Base-by-base conservation (phyloP, 805 yeast genomes). In the Candida fluviatilis region DNA sequence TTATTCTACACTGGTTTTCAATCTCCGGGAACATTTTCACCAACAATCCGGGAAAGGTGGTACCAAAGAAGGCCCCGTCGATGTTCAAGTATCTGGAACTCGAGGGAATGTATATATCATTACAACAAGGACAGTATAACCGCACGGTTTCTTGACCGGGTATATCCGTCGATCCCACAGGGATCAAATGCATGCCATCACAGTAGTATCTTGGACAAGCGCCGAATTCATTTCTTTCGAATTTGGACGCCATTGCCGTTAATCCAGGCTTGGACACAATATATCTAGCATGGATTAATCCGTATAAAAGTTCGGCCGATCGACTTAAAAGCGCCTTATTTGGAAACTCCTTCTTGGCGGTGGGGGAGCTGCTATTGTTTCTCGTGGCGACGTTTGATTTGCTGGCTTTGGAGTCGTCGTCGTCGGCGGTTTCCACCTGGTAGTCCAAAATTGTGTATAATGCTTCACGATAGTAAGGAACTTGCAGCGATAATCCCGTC, bases 1-100 rank as follows among this genome's bases (percentile, higher is more conserved):
- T 71, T 41, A 76, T 69, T 40, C 73, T 71, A 48, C 87, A 81
- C 52, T 84, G 88, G 50, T 78, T 77, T 55, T 84, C 95, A 36
- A 89, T 77, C 47, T 88, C 97, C n/a, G 93, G 88, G 64, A 83
- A 89, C 75, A 86, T 84, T 56, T 89, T 85, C 43, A 93, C 78
- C 52, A 93, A 84, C 49, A 93, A 74, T 2, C 96, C 97, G 1
- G 96, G 93, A 65, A 93, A 93, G 25, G 95, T 82, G 0, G 98
- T 88, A 4, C 99, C 98, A 67, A 95, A 93, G 54, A 84, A 93
- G 1, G 98, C 96, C 4, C 99, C 99, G 61, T 93, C 99, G 31
- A 93, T 78, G 54, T 87, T 86, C 41, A 85, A 66, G 60, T 86
- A 90, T 45, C 95, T 72, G n/a, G 90, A 80, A 39, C 89, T 82